Conservation (phyloP, 768 basidiomycete species). For the Gloeophyllum trabeum region DNA sequence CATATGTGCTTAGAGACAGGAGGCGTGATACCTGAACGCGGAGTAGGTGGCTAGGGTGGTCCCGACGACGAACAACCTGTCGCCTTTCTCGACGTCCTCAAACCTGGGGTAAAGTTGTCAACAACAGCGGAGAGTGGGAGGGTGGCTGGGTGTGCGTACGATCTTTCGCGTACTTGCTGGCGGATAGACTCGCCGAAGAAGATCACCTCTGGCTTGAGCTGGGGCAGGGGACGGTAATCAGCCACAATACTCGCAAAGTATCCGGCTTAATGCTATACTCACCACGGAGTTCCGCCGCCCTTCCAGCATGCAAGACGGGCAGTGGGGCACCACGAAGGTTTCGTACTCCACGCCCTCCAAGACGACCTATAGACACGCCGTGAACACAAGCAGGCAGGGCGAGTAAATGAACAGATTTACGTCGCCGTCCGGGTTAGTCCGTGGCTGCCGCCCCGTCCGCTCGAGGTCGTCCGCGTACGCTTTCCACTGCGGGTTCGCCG, state of each 20-base stretch:
- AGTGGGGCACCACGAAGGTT: constrained; percentile 73
- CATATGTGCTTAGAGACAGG: constrained; percentile 4
- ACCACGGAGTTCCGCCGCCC: constrained; percentile 29
- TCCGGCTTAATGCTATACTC: neutral
- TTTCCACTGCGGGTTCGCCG: constrained; percentile 72
- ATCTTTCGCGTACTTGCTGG: constrained; percentile 48
- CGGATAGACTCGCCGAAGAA: constrained; percentile 90
- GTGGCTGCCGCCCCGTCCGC: constrained; percentile 40
- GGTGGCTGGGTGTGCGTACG: constrained; percentile 35
- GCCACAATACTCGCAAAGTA: neutral
- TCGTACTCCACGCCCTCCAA: constrained; percentile 69
- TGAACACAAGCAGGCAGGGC: neutral
- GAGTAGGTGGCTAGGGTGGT: constrained; percentile 92
- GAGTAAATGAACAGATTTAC: constrained; percentile 27
- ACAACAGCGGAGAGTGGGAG: neutral
- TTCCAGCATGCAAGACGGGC: constrained; percentile 52
- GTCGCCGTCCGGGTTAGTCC: constrained; percentile 93
- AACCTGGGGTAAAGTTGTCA: constrained; percentile 28
- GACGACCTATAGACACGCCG: constrained; percentile 43
- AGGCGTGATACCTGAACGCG: constrained; percentile 54
- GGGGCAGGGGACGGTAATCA: too few species aligned
- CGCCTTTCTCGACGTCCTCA: constrained; percentile 41
- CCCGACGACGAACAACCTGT: constrained; percentile 71
- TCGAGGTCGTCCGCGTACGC: constrained; percentile 55
- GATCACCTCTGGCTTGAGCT: constrained; percentile 76